These are phyloP conservation scores for Ophiocordyceps robertsii DNA, from an alignment of 2,329 filamentous ascomycete genomes.

Conservation along the genomic window DNA sequence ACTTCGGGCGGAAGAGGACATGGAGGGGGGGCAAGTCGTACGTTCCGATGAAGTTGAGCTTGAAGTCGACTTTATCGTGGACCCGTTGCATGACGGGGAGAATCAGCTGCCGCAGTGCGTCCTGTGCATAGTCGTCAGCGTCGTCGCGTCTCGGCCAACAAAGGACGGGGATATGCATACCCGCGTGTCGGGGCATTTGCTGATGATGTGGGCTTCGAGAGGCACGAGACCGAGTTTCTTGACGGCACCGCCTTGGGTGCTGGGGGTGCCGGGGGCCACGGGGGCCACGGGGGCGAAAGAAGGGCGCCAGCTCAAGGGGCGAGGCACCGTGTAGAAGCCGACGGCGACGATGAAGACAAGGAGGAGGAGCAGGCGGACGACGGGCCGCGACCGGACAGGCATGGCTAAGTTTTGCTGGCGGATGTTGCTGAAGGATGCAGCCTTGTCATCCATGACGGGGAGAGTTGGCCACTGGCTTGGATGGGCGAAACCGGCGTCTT, in stretches of 20 bases:
- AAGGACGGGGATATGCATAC: conserved; percentile 17
- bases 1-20: background rate
- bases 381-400: background rate
- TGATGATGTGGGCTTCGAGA: conserved; percentile 91
- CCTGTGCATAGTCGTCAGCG: conserved; percentile 21
- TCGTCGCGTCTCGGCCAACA: background rate
- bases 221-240: conserved; percentile 39
- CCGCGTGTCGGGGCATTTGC: conserved; percentile 85
- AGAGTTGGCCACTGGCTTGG: background rate
- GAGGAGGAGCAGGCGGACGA: conserved; percentile 4
- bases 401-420: background rate
- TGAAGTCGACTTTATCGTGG: conserved; percentile 78
- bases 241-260: conserved; percentile 3
- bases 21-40: conserved; percentile 23
- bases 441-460: conserved; percentile 1
- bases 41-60: conserved; percentile 78
- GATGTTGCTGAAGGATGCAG: background rate
- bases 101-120: conserved; percentile 69
- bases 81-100: conserved; percentile 77
- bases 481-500: too few relatives aligned
- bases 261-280: too few relatives aligned
- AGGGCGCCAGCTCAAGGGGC: background rate
- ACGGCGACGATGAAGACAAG: conserved; percentile 11
- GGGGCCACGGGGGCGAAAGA: background rate
- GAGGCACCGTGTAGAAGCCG: conserved; percentile 1